Evolutionary conservation across 2,329 filamentous ascomycete species (phyloP).

Genomic region (Aspergillus arachidicola): DNA sequence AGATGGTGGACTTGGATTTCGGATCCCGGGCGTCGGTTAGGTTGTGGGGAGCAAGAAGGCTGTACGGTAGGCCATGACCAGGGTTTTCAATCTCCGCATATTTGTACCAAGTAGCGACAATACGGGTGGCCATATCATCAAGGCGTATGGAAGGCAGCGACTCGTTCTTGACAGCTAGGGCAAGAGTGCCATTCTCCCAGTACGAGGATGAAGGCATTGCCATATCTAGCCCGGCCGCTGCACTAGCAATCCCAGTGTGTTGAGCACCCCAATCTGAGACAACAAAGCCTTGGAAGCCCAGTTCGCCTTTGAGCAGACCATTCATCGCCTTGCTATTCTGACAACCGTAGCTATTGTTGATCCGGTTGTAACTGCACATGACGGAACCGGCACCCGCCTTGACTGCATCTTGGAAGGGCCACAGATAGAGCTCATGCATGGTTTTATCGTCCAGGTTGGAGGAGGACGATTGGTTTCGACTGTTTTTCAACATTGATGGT

Average conservation of each 20-base stretch:
- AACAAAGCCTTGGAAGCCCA: conserved; percentile 80
- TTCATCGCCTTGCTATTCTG: conserved; percentile 53
- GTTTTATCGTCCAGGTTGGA: conserved; percentile 68
- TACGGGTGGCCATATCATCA: neutral
- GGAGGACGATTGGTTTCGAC: conserved; percentile 50
- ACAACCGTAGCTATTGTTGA: conserved; percentile 58
- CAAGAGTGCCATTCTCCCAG: conserved; percentile 6
- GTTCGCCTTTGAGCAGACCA: conserved; percentile 70
- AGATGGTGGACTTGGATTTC: too few species aligned
- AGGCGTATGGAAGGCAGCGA: neutral
- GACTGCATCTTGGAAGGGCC: conserved; percentile 66
- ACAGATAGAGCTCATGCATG: conserved; percentile 66
- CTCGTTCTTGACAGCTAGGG: neutral
- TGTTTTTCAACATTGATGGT: conserved; percentile 35
- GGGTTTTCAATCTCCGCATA: neutral
- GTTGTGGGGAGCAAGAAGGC: neutral
- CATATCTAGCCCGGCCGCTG: conserved; percentile 70
- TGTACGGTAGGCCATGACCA: neutral
- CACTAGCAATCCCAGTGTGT: conserved; percentile 66
- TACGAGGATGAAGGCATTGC: conserved; percentile 36
- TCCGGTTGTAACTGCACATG: conserved; percentile 56
- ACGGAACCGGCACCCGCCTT: conserved; percentile 60
- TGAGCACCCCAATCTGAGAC: conserved; percentile 79
- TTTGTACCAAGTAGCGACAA: neutral
- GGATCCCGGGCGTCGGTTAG: neutral